Percentiles rank a stretch among this genome's conserved stretches.
Conservation (phyloP, 2,329 filamentous ascomycete genomes). For the Didymella exigua region DNA sequence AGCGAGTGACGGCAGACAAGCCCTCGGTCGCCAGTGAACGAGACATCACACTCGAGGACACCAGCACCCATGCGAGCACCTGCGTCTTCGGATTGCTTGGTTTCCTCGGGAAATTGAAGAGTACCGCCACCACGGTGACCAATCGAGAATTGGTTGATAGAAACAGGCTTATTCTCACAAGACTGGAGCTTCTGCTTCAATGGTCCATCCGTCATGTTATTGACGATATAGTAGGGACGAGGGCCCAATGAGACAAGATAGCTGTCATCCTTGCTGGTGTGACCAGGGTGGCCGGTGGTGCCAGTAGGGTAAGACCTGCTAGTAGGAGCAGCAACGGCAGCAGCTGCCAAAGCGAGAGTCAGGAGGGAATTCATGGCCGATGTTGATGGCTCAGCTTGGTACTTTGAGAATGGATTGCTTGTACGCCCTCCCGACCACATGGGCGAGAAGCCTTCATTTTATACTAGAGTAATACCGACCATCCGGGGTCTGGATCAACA, state of each 20-base stretch:
- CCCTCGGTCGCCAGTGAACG: slow-evolving; percentile 67
- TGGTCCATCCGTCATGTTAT: slow-evolving; percentile 65
- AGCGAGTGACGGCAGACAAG: slow-evolving; percentile 72
- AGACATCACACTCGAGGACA: slow-evolving; percentile 70
- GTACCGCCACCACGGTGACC: slow-evolving; percentile 65
- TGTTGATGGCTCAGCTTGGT: not conserved
- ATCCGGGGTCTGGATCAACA: not conserved
- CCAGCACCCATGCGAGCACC: slow-evolving; percentile 71
- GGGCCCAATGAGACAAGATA: slow-evolving; percentile 63
- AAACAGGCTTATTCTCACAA: slow-evolving; percentile 62
- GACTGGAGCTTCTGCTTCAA: slow-evolving; percentile 65
- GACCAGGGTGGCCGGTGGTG: not conserved
- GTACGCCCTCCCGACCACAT: not conserved
- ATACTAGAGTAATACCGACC: not conserved
- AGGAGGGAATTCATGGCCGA: slow-evolving; percentile 12
- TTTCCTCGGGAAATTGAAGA: slow-evolving; percentile 69
- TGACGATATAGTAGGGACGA: slow-evolving; percentile 67
- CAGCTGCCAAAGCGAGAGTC: slow-evolving; percentile 16
- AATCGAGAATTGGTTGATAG: slow-evolving; percentile 62
- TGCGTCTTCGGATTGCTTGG: slow-evolving; percentile 63
- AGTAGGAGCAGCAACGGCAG: slow-evolving; percentile 17
- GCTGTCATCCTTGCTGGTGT: slow-evolving; percentile 18
- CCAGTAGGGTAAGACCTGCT: slow-evolving; percentile 8
- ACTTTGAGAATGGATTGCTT: not conserved
- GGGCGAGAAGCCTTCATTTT: slow-evolving; percentile 4